Percentiles rank a stretch among this genome's conserved stretches.
phyloP scores from a whole-genome alignment of 257 asterid species.

The Solanum arcanum region DNA sequence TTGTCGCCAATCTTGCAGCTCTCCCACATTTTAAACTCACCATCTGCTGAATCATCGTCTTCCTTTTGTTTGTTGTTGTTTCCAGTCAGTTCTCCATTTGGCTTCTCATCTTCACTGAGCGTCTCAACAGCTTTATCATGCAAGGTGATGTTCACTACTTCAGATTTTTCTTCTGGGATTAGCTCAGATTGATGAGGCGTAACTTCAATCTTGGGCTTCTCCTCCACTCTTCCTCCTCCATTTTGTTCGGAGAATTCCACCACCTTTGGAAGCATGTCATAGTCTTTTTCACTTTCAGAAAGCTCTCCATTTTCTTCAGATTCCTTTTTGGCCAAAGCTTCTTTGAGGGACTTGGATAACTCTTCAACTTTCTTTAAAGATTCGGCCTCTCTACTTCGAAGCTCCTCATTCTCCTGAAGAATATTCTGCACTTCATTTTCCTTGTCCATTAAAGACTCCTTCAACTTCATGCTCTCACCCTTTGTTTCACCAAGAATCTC shows the following conservation, averaged over 20 bases:
- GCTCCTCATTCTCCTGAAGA: conserved; percentile 69
- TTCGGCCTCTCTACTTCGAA: conserved; percentile 43
- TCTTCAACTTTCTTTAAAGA: conserved; percentile 50
- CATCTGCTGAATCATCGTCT: conserved; percentile 39
- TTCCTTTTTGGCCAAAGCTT: conserved; percentile 45
- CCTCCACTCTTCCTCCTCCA: conserved; percentile 43
- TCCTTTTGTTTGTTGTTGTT: conserved; percentile 17
- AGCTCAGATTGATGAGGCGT: conserved; percentile 21
- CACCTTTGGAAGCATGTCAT: conserved; percentile 81
- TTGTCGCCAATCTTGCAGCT: conserved; percentile 84
- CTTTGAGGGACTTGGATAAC: conserved; percentile 63
- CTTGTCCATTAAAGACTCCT: conserved; percentile 73
- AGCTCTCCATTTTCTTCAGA: conserved; percentile 57
- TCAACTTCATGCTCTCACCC: conserved; percentile 83
- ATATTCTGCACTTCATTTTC: conserved; percentile 65
- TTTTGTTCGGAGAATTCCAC: conserved; percentile 87
- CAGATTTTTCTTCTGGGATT: conserved; percentile 7
- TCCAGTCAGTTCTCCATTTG: conserved; percentile 15
- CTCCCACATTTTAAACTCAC: conserved; percentile 81
- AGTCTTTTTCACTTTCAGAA: conserved; percentile 78
- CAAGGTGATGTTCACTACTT: conserved; percentile 5
- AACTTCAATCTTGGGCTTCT: conserved; percentile 29
- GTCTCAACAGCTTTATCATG: conserved; percentile 23
- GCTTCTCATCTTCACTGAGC: conserved; percentile 12
- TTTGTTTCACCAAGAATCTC: conserved; percentile 81